Percentiles rank a stretch among this genome's conserved stretches.
Evolutionary conservation across 169 alveolate genomes (phyloP).

Genomic region (Eimeria falciformis): DNA sequence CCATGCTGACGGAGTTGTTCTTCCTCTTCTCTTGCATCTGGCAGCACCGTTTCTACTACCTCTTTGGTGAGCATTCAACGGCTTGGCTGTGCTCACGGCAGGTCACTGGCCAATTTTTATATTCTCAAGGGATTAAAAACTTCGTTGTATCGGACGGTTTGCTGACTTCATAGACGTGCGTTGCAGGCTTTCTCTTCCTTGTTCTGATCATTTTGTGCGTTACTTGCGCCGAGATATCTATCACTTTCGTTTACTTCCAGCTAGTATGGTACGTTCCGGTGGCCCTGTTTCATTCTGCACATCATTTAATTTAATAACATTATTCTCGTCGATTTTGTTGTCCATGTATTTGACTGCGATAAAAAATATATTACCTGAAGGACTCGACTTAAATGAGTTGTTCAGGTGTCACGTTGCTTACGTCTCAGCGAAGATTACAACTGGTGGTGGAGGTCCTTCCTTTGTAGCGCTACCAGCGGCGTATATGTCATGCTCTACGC

Average conservation of each 20-base stretch:
- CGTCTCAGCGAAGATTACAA: constrained; percentile 84
- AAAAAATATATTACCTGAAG: too few relatives aligned
- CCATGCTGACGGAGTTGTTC: constrained; percentile 85
- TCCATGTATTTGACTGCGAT: too few relatives aligned
- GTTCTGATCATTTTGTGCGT: constrained; percentile 66
- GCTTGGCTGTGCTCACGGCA: neutral
- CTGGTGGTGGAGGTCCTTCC: constrained; percentile 91
- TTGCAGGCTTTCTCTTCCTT: constrained; percentile 79
- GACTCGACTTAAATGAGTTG: neutral
- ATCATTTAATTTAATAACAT: too few relatives aligned
- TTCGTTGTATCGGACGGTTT: neutral
- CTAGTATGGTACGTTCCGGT: constrained; percentile 43
- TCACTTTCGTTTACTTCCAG: constrained; percentile 69
- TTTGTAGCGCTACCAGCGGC: constrained; percentile 86
- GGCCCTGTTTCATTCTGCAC: neutral
- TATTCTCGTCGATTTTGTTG: too few relatives aligned
- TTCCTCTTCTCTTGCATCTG: constrained; percentile 85
- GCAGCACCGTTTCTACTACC: constrained; percentile 88
- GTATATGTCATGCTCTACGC: constrained; percentile 86
- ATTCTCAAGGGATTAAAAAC: neutral
- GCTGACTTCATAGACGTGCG: neutral
- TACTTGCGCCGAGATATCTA: constrained; percentile 72
- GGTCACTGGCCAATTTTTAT: neutral
- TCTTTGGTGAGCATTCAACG: constrained; percentile 81
- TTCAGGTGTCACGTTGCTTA: neutral